Conservation (phyloP, 2,329 filamentous ascomycete species). For the Byssochlamys sp. region DNA sequence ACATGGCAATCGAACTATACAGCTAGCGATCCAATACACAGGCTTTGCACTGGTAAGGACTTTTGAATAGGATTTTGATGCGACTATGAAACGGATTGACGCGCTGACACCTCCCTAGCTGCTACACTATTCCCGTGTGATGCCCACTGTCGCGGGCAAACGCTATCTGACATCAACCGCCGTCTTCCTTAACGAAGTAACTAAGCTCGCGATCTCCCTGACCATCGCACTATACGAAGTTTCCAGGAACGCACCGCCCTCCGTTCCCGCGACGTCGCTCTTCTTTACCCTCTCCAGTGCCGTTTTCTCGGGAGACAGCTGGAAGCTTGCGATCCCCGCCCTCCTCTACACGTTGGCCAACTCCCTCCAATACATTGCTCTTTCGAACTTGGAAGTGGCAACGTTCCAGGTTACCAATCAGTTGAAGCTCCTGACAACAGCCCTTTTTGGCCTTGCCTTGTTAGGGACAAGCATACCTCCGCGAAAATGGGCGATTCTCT, state of each 20-base stretch:
- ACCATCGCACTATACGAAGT: constrained; percentile 82
- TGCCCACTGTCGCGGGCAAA: constrained; percentile 73
- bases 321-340: constrained; percentile 87
- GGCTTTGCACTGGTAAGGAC: constrained; percentile 32
- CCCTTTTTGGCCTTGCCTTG: constrained; percentile 73
- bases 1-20: constrained; percentile 1
- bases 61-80: not conserved
- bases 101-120: constrained; percentile 45
- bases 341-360: constrained; percentile 85
- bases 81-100: not conserved
- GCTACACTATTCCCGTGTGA: constrained; percentile 88
- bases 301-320: constrained; percentile 82
- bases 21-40: constrained; percentile 38
- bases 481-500: constrained; percentile 69
- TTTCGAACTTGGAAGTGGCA: constrained; percentile 82
- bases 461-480: constrained; percentile 60
- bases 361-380: constrained; percentile 81
- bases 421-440: constrained; percentile 84
- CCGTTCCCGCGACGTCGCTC: constrained; percentile 68
- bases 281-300: constrained; percentile 69
- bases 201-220: constrained; percentile 79
- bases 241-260: constrained; percentile 64
- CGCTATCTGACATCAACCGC: constrained; percentile 90
- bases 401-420: constrained; percentile 92
- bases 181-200: constrained; percentile 82